Evolutionary conservation across 352 stramenopile genomes (phyloP).

Genomic region (Globisporangium camurandrum): DNA sequence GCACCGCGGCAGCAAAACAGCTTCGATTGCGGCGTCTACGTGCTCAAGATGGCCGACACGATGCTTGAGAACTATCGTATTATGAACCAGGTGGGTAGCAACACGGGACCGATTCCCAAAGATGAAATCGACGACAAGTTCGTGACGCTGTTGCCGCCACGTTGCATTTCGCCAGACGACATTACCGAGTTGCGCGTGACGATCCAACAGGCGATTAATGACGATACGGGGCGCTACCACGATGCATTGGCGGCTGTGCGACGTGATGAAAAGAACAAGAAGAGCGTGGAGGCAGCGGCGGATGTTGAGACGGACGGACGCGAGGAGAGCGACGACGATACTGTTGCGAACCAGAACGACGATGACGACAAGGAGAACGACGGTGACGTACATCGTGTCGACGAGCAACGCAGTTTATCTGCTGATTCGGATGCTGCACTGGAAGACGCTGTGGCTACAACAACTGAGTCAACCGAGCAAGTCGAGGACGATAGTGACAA

Average conservation of each 20-base stretch:
- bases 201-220: constrained; percentile 28
- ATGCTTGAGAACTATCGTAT: constrained; percentile 38
- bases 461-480: not conserved
- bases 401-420: too few relatives aligned
- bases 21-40: constrained; percentile 63
- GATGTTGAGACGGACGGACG: not conserved
- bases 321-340: not conserved
- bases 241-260: constrained; percentile 1
- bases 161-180: constrained; percentile 33
- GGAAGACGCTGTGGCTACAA: too few relatives aligned
- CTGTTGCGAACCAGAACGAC: not conserved
- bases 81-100: constrained; percentile 12
- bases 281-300: not conserved
- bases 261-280: constrained; percentile 12
- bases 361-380: not conserved
- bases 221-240: constrained; percentile 23
- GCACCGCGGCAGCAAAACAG: constrained; percentile 49
- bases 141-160: constrained; percentile 26
- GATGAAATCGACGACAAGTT: constrained; percentile 34
- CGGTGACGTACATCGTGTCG: not conserved
- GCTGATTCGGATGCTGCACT: too few relatives aligned
- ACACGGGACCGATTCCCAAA: constrained; percentile 25
- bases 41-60: constrained; percentile 53
- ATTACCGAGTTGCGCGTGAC: constrained; percentile 22
- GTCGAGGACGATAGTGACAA: not conserved